A percentile compares a stretch with the other conserved stretches of the same genome.
Evolutionary conservation across 805 yeast genomes (phyloP).

Genomic region (Candida andamanensis): DNA sequence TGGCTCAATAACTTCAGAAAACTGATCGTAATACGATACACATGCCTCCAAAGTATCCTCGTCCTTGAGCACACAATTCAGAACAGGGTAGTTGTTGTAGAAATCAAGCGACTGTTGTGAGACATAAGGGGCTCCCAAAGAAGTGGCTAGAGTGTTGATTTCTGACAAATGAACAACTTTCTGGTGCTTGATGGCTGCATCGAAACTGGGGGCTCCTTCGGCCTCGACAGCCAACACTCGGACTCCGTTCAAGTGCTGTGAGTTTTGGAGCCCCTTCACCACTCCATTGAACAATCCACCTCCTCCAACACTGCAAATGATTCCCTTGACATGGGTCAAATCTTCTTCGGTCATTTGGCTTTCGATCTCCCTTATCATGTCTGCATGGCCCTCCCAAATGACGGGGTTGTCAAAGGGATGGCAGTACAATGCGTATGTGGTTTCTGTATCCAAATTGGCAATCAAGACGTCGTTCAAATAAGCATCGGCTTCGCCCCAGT

Average conservation of each 20-base stretch:
- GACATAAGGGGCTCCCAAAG: constrained; percentile 26
- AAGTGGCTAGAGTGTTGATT: constrained; percentile 21
- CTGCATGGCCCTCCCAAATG: constrained; percentile 28
- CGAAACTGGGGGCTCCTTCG: constrained; percentile 19
- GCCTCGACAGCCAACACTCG: constrained; percentile 27
- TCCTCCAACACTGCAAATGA: constrained; percentile 31
- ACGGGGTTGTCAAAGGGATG: constrained; percentile 29
- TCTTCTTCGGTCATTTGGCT: constrained; percentile 14
- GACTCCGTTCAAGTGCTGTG: constrained; percentile 10
- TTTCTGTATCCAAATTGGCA: constrained; percentile 6
- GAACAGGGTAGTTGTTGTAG: constrained; percentile 10
- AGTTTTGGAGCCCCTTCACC: constrained; percentile 19
- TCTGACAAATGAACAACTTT: constrained; percentile 14
- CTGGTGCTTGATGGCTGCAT: constrained; percentile 16
- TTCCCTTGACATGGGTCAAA: constrained; percentile 17
- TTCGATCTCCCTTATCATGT: constrained; percentile 22
- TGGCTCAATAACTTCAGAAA: constrained; percentile 23
- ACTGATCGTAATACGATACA: constrained; percentile 18
- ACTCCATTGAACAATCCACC: constrained; percentile 30
- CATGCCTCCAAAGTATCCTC: constrained; percentile 19
- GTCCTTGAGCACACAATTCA: constrained; percentile 21
- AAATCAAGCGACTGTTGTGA: constrained; percentile 15
- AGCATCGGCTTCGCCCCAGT: constrained; percentile 31
- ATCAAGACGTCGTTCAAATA: constrained; percentile 16
- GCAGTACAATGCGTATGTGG: constrained; percentile 19